Conservation (phyloP, 78 protist species). For the Bodo saltans region DNA sequence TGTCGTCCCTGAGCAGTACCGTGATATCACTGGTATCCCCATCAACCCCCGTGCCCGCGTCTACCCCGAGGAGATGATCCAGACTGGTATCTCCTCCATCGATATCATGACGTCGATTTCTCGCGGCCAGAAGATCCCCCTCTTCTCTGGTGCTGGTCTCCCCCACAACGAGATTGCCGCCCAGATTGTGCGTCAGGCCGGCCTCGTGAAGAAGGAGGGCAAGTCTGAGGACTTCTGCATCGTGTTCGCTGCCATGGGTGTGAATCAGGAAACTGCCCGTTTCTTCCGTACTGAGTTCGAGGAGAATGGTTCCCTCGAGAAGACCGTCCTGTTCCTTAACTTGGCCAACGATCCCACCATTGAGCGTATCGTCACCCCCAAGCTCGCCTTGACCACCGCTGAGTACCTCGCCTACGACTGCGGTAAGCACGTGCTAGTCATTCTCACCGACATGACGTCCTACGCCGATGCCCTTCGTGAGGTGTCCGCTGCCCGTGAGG, state of each 20-base stretch:
- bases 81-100: conserved; percentile 99
- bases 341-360: conserved; percentile 99
- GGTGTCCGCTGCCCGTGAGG: conserved; percentile 80
- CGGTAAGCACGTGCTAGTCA: conserved; percentile 98
- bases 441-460: conserved; percentile 98
- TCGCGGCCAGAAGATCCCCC: conserved; percentile 99
- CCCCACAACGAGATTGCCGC: conserved; percentile 88
- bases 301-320: conserved; percentile 93
- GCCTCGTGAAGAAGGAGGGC: conserved; percentile 83
- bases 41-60: conserved; percentile 95
- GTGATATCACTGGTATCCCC: conserved; percentile 92
- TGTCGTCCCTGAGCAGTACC: conserved; percentile 93
- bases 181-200: conserved; percentile 97
- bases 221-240: conserved; percentile 87
- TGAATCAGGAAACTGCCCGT: conserved; percentile 96
- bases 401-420: conserved; percentile 97
- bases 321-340: conserved; percentile 95
- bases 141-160: conserved; percentile 90
- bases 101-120: conserved; percentile 98
- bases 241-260: conserved; percentile 99
- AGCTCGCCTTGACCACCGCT: conserved; percentile 96
- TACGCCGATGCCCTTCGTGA: conserved; percentile 99
- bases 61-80: conserved; percentile 99
- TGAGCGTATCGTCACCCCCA: conserved; percentile 99
- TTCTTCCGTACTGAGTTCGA: conserved; percentile 98